Base-by-base conservation (phyloP, 1,284 basidiomycete genomes). In the Violaceomyces palustris region DNA sequence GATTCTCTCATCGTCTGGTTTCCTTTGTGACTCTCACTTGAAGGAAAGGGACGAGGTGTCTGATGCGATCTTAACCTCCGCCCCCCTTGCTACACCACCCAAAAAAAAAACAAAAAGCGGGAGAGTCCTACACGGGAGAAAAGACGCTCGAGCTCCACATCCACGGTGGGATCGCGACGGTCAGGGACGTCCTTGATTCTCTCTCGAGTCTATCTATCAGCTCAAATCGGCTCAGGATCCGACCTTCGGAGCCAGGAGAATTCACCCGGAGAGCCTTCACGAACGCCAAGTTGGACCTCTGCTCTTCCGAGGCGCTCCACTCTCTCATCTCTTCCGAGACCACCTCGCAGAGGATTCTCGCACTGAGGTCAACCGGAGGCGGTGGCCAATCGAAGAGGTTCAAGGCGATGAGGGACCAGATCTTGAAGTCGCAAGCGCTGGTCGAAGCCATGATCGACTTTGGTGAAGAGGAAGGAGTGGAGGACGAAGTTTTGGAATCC, bases 371-470 rank as follows among this genome's bases (percentile, higher is more conserved):
- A 44, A 85, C 82, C 17, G 77, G 78, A 69, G 86, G 87, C 54
- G 57, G 77, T 65, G 39, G 39, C 30, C 50, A 55, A 28, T 27
- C 49, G 42, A 73, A 75, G 17, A 77, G 79, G 38, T 86, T 85
- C 55, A 82, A 86, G 35, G 64, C 77, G 3, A 74, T 92, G 32
- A 77, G 88, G 35, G 67, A 70, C 7, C 78, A 81, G 21, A 81
- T 88, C 21, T 80, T 91, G 28, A 75, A 79, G 21, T 84, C 83
- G 42, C 80, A 88, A 35, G 83, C 88, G 10, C 79, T 83, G 53
- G 78, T 87, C 0, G 89, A 93, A 73, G 89, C 88, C 1, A 75
- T 91, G 29, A 90, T 93, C 45, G 89, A 92, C 71, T 93, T 92
- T 72, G 84, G 85, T 6, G 89, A 92, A 73, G 86, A 85, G 19